Percentiles rank a stretch among this genome's conserved stretches.
Conservation (phyloP, 176 grass and related monocot genomes). For the Musa schizocarpa region DNA sequence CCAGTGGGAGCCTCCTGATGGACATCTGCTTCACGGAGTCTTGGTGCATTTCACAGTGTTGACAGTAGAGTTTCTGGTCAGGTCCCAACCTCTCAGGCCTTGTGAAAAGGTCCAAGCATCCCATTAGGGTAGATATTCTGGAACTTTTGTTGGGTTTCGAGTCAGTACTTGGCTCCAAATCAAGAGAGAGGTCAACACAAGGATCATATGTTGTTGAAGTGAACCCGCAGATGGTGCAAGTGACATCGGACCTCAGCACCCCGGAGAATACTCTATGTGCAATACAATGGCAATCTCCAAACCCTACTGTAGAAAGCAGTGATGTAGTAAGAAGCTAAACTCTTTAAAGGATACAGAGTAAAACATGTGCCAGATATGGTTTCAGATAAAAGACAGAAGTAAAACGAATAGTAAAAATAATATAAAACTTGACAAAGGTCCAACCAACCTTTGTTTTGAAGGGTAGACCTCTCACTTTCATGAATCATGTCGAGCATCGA, state of each 20-base stretch:
- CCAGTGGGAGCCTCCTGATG: conserved; percentile 18
- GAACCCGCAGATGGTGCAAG: conserved; percentile 24
- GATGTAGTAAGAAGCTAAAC: not conserved
- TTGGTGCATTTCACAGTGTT: conserved; percentile 15
- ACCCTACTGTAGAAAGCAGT: not conserved
- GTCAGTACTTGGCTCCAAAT: conserved; percentile 6
- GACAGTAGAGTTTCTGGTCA: conserved; percentile 27
- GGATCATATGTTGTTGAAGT: conserved; percentile 30
- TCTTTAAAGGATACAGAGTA: not conserved
- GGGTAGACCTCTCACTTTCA: conserved; percentile 15
- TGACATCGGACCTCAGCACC: conserved; percentile 21
- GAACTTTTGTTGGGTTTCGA: conserved; percentile 12
- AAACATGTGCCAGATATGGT: not conserved
- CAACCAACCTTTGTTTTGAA: conserved; percentile 12
- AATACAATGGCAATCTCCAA: conserved; percentile 20
- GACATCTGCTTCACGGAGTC: conserved; percentile 29
- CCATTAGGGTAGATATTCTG: conserved; percentile 23
- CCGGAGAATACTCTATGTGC: conserved; percentile 25
- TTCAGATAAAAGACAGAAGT: not conserved
- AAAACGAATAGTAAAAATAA: not conserved
- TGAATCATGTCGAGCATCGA: conserved; percentile 23
- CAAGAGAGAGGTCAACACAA: conserved; percentile 18
- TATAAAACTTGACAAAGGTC: not conserved
- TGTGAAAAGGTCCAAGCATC: conserved; percentile 27
- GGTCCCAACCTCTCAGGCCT: conserved; percentile 25